Base-by-base conservation (phyloP, 2,329 filamentous ascomycete genomes). In the Fusarium tuaranense region DNA sequence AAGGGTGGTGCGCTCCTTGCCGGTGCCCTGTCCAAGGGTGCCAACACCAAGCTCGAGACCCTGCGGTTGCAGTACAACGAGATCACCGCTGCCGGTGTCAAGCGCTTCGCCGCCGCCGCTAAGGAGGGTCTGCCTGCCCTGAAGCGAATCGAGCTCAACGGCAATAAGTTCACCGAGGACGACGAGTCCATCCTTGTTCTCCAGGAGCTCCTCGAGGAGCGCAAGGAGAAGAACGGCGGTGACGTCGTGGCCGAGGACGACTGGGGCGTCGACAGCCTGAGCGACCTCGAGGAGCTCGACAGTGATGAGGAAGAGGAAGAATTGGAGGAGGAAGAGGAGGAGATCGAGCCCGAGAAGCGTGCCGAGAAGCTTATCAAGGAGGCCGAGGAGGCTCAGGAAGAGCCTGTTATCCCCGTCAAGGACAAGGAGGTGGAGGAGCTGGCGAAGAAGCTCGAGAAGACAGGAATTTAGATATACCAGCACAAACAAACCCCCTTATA, bases 21-120 rank as follows among this genome's bases (percentile, higher is more conserved):
- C 18, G 85, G 91, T 64, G 93, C 94, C 22, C 88, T 99, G 51
- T 88, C 88, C 5, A 88, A 91, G 80, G 95, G 94, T 48, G 89
- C 91, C 75, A 98, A 98, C 83, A 86, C 87, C 80, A 93, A 94
- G 81, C 87, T 99, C 25, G 91, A 97, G 86, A 91, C 92, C 12
- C 86, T 99, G 77, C 91, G 95, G 74, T 85, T 98, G 78, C 94
- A 98, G 82, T 98, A 93, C 88, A 98, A 98, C 85, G 97, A 99
- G 76, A 97, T 99, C 80, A 95, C 94, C 46, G 87, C 92, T 1
- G 88, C 91, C 67, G 94, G 93, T 20, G 83, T 98, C 60, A 92
- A 93, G 80, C 89, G 88, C 4, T 87, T 99, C 64, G 89, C 92
- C 4, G 85, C 89, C 22, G 94, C 94, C 4, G 91, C 91, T 6